These are phyloP conservation scores for Raffaelea ambrosiae DNA, from an alignment of 2,329 filamentous ascomycete species.

Conservation along the genomic window DNA sequence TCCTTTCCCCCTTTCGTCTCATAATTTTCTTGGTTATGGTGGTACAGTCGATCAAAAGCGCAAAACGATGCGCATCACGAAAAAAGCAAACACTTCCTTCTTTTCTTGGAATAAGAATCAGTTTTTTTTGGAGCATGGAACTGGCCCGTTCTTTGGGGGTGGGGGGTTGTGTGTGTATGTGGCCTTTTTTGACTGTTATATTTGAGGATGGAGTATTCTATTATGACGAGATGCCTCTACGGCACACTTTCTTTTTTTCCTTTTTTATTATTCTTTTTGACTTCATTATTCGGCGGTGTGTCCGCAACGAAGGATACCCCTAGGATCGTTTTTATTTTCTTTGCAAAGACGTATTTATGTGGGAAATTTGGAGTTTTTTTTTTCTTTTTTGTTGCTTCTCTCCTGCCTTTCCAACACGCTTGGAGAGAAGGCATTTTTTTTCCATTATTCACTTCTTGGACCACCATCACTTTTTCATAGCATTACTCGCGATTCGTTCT, in stretches of 20 bases:
- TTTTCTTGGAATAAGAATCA: background rate
- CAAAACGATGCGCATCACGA: background rate
- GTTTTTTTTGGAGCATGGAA: too few relatives aligned
- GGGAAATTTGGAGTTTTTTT: constrained; percentile 3
- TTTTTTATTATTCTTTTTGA: constrained; percentile 1
- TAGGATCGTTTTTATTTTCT: constrained; percentile 1
- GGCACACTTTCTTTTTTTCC: background rate
- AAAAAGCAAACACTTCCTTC: background rate
- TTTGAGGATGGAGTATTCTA: too few relatives aligned
- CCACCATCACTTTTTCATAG: too few relatives aligned
- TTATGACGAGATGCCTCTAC: too few relatives aligned
- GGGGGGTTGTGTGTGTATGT: too few relatives aligned
- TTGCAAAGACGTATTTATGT: constrained; percentile 1
- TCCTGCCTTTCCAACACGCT: too few relatives aligned
- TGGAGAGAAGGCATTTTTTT: too few relatives aligned
- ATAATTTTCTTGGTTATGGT: background rate
- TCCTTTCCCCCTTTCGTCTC: background rate
- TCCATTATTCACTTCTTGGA: background rate
- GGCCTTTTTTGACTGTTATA: constrained; percentile 1
- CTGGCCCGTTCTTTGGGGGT: too few relatives aligned
- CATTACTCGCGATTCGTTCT: too few relatives aligned
- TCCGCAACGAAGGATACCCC: constrained; percentile 13
- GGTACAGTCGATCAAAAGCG: too few relatives aligned
- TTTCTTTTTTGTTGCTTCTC: too few relatives aligned
- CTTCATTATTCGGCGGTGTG: constrained; percentile 5